A percentile compares a stretch with the other conserved stretches of the same genome.
These are phyloP conservation scores for Glomus cerebriforme DNA, from an alignment of 192 early-diverging fungal genomes.

Conservation along the genomic window DNA sequence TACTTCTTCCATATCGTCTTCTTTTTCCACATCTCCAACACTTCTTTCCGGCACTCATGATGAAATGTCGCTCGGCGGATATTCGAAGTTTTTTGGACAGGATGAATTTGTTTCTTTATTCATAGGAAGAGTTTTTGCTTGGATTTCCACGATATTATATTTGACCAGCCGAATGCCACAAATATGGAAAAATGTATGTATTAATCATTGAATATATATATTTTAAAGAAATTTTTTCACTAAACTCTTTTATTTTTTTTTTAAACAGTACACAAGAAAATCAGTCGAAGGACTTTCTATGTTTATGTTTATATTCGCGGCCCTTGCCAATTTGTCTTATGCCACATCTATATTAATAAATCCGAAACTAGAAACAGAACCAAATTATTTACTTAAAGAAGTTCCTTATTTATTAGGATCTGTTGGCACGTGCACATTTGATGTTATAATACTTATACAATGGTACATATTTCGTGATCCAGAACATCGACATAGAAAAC, in stretches of 20 bases:
- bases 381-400: conserved; percentile 37
- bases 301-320: conserved; percentile 73
- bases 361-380: conserved; percentile 36
- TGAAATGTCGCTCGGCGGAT: neutral
- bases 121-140: conserved; percentile 66
- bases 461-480: conserved; percentile 36
- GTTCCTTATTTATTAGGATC: conserved; percentile 69
- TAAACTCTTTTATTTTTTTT: neutral
- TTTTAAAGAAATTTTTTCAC: neutral
- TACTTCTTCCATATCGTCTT: neutral
- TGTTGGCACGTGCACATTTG: conserved; percentile 69
- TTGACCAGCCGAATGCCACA: conserved; percentile 75
- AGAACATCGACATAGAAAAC: neutral
- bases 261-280: conserved; percentile 42
- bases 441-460: conserved; percentile 66
- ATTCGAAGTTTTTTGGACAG: conserved; percentile 6
- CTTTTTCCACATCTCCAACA: neutral
- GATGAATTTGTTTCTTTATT: conserved; percentile 10
- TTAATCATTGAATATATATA: too few relatives aligned
- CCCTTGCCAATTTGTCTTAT: conserved; percentile 71
- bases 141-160: conserved; percentile 66
- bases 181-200: conserved; percentile 64
- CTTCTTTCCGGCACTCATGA: neutral
- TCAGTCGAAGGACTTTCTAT: conserved; percentile 76
- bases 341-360: conserved; percentile 51